These are phyloP conservation scores for Aaosphaeria pasadenensis DNA, from an alignment of 2,329 filamentous ascomycete genomes.

Conservation along the genomic window DNA sequence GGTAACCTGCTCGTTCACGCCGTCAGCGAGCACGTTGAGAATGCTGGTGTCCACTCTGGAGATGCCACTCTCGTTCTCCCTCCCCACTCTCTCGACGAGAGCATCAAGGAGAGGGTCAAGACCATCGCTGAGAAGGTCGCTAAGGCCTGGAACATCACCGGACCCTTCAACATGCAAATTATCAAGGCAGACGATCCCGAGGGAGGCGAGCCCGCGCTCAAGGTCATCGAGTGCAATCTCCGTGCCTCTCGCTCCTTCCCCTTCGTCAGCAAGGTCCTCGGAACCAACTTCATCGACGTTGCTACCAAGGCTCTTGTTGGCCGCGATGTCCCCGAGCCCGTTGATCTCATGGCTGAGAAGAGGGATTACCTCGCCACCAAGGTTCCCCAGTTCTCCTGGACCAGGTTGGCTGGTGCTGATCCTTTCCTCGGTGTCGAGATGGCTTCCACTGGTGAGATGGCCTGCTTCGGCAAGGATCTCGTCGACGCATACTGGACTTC, in stretches of 20 bases:
- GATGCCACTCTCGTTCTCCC: conserved; percentile 94
- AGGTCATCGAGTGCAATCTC: conserved; percentile 98
- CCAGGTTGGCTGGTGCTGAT: conserved; percentile 91
- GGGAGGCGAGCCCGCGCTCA: conserved; percentile 72
- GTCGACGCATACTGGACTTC: conserved; percentile 98
- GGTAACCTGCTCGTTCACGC: conserved; percentile 89
- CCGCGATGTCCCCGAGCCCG: conserved; percentile 77
- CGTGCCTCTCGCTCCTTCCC: conserved; percentile 97
- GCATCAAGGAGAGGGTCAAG: conserved; percentile 82
- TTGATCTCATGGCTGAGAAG: conserved; percentile 84
- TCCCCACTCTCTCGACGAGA: conserved; percentile 73
- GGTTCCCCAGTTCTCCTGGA: conserved; percentile 99
- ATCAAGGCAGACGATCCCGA: conserved; percentile 84
- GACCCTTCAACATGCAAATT: conserved; percentile 99
- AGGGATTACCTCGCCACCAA: conserved; percentile 94
- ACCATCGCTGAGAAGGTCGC: conserved; percentile 95
- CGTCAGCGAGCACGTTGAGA: conserved; percentile 92
- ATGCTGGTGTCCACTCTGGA: conserved; percentile 96
- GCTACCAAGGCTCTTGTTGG: conserved; percentile 90
- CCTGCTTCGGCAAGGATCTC: conserved; percentile 94
- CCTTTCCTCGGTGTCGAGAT: conserved; percentile 98
- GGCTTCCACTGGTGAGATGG: conserved; percentile 95
- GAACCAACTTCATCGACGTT: conserved; percentile 93
- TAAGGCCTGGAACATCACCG: conserved; percentile 94
- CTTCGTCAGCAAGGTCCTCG: conserved; percentile 95